Evolutionary conservation across 768 basidiomycete genomes (phyloP), one percentile per base, ranked within the genome.

Genomic region (Lyophyllum atratum): DNA sequence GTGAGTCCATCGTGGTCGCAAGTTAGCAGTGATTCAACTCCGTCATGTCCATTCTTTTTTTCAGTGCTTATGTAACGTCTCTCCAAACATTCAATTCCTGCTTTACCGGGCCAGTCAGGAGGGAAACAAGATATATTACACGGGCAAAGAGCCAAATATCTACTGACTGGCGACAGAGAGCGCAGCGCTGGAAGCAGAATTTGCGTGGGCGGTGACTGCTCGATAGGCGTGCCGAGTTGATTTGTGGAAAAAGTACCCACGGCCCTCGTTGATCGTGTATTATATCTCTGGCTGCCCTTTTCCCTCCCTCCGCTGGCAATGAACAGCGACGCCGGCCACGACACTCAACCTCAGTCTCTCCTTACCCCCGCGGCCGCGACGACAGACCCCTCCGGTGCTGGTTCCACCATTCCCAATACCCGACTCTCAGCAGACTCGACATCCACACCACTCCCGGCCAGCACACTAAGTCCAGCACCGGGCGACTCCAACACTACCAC

Each of bases 251-350:
- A 74, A 70, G 68, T 74, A 75, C 75, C 75, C 75, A 77, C 75
- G 75, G 63, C 62, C 64, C 62, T 64, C 62, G 64, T 66, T 66
- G 68, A 70, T 71, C 68, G 65, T 72, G 64, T 65, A 65, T 62
- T 64, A 52, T 66, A 65, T 65, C 59, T 61, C 60, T 54, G 60
- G 42, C 44, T 54, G 17, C 62, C 63, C 55, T 64, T 65, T 60
- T 48, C 64, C 60, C 58, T 59, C 59, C n/a, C 56, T 54, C 66
- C 66, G 68, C 71, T 73, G 74, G 73, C 69, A 72, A 82, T 82
- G 80, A 72, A 76, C 74, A 70, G 70, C 70, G 67, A 71, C 67
- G 73, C 67, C 68, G 73, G 67, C 70, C 59, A 67, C 49, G 61
- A 67, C 58, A 56, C 60, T 50, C 58, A 62, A 62, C 37, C 66